A percentile compares a stretch with the other conserved stretches of the same genome.
Conservation (phyloP, 768 basidiomycete species). For the Fomitopsis pulvina region DNA sequence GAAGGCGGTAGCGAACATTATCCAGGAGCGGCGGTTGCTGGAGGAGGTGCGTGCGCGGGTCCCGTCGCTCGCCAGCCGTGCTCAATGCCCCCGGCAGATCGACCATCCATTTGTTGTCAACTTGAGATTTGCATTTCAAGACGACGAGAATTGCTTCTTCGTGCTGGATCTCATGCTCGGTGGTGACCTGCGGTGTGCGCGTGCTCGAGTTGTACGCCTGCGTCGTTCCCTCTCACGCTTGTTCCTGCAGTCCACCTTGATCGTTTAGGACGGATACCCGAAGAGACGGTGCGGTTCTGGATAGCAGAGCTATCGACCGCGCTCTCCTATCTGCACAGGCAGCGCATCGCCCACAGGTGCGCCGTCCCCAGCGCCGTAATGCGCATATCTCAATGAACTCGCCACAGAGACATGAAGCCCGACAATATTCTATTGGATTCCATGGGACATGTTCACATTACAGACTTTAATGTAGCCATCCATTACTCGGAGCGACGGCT, state of each 20-base stretch:
- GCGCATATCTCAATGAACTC: conserved; percentile 10
- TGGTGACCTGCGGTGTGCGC: conserved; percentile 86
- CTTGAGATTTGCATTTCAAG: conserved; percentile 93
- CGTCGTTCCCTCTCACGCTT: neutral
- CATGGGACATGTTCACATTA: conserved; percentile 92
- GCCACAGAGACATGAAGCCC: conserved; percentile 83
- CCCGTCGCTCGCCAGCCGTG: neutral
- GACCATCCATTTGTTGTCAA: conserved; percentile 89
- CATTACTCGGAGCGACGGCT: conserved; percentile 88
- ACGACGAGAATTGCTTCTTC: conserved; percentile 97
- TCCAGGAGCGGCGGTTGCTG: conserved; percentile 86
- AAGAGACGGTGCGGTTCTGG: conserved; percentile 80
- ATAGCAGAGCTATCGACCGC: conserved; percentile 81
- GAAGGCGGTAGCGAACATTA: conserved; percentile 87
- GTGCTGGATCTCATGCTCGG: conserved; percentile 96
- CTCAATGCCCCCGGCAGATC: conserved; percentile 40
- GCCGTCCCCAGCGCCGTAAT: conserved; percentile 20
- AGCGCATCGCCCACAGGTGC: conserved; percentile 92
- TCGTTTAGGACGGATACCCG: conserved; percentile 55
- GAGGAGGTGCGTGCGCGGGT: conserved; percentile 63
- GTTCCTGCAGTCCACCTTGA: conserved; percentile 71
- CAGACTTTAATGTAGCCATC: conserved; percentile 98
- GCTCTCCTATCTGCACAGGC: conserved; percentile 83
- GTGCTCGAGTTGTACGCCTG: neutral
- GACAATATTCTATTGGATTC: conserved; percentile 95